phyloP scores from a whole-genome alignment of 208 protist species.

The Leishmania tropica region DNA sequence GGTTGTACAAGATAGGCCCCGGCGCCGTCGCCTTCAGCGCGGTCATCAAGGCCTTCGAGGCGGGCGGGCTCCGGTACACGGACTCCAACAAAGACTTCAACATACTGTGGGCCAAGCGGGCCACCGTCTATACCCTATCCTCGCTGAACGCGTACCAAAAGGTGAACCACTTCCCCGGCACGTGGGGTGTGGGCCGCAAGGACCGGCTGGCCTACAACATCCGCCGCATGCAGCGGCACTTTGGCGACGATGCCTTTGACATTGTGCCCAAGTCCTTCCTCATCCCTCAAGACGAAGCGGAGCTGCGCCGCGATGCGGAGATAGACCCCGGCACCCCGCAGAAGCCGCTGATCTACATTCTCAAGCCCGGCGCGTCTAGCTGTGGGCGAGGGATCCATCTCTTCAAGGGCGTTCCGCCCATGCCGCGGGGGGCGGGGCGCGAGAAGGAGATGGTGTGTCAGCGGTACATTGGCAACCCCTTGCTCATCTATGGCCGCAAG shows the following conservation, averaged over 20 bases:
- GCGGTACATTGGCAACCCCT: slow-evolving; percentile 93
- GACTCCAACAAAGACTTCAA: slow-evolving; percentile 87
- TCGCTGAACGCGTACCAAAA: slow-evolving; percentile 86
- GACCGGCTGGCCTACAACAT: slow-evolving; percentile 88
- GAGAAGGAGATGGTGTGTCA: slow-evolving; percentile 87
- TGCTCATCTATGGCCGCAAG: slow-evolving; percentile 94
- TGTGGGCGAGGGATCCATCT: slow-evolving; percentile 89
- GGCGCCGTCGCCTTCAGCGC: slow-evolving; percentile 91
- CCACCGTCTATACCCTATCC: slow-evolving; percentile 77
- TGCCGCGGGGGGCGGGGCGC: slow-evolving; percentile 39
- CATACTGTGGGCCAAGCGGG: slow-evolving; percentile 92
- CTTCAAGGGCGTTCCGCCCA: slow-evolving; percentile 69
- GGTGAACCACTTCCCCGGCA: slow-evolving; percentile 93
- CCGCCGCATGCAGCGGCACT: slow-evolving; percentile 74
- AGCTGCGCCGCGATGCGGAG: slow-evolving; percentile 71
- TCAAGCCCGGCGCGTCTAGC: slow-evolving; percentile 89
- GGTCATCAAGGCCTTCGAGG: slow-evolving; percentile 88
- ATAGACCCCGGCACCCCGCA: slow-evolving; percentile 55
- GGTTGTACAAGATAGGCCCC: slow-evolving; percentile 91
- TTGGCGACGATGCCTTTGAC: slow-evolving; percentile 70
- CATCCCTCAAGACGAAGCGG: slow-evolving; percentile 70
- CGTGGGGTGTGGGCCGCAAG: slow-evolving; percentile 91
- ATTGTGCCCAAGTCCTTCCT: slow-evolving; percentile 87
- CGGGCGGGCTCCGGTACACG: slow-evolving; percentile 84
- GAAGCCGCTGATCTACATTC: slow-evolving; percentile 83